Conservation (phyloP, 768 basidiomycete genomes). For the Boletus tomentosulus region DNA sequence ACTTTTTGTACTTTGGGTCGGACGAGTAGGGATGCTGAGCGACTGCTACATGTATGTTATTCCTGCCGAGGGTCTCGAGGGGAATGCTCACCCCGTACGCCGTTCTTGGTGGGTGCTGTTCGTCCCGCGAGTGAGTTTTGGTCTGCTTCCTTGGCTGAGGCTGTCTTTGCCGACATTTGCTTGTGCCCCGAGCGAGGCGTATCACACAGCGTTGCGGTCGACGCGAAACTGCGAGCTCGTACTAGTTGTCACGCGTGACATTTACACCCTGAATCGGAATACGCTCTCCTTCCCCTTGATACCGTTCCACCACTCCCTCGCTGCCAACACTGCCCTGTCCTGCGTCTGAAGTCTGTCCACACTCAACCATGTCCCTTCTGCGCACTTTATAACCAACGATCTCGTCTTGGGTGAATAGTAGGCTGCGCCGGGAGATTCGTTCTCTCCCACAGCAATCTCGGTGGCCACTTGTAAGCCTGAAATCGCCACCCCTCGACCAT, state of each 20-base stretch:
- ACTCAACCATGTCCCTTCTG: constrained; percentile 45
- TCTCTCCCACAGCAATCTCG: not conserved
- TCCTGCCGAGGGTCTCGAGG: not conserved
- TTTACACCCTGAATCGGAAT: constrained; percentile 8
- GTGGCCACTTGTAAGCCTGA: constrained; percentile 17
- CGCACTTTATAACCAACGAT: constrained; percentile 53
- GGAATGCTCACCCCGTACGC: constrained; percentile 29
- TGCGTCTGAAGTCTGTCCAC: constrained; percentile 60
- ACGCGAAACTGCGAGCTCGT: not conserved
- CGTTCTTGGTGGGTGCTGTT: constrained; percentile 17
- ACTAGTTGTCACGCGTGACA: constrained; percentile 17
- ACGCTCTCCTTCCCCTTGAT: constrained; percentile 29
- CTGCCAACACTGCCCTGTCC: constrained; percentile 48
- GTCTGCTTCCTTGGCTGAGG: constrained; percentile 16
- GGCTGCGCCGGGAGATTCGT: constrained; percentile 37
- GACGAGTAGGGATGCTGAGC: constrained; percentile 56
- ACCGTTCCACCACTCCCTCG: constrained; percentile 81
- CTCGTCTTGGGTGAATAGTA: constrained; percentile 37
- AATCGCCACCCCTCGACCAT: constrained; percentile 23
- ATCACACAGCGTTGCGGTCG: constrained; percentile 6
- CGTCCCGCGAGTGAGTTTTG: constrained; percentile 2
- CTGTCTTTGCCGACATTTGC: constrained; percentile 18
- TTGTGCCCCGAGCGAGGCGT: constrained; percentile 12
- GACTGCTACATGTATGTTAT: constrained; percentile 34
- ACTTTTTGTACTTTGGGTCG: constrained; percentile 95